Evolutionary conservation across 306 rosid genomes (phyloP).

Genomic region (Sicyos edulis): DNA sequence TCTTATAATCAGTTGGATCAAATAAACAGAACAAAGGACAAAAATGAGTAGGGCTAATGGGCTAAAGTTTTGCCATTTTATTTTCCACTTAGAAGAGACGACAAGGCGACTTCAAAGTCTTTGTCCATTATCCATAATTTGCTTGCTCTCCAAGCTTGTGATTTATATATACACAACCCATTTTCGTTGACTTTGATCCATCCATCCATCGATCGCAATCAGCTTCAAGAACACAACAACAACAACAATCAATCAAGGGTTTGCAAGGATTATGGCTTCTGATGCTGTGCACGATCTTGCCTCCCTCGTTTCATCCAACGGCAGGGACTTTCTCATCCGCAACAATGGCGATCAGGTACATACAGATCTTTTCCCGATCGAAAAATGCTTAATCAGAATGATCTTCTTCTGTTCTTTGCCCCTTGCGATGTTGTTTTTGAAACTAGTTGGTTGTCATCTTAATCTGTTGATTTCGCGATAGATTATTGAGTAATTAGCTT

Average conservation of each 20-base stretch:
- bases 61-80: not conserved
- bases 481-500: not conserved
- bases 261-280: not conserved
- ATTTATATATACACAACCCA: not conserved
- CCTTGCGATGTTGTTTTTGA: not conserved
- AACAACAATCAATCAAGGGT: not conserved
- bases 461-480: not conserved
- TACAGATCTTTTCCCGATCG: not conserved
- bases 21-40: no score
- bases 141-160: not conserved
- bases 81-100: not conserved
- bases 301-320: constrained; percentile 45
- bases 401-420: not conserved
- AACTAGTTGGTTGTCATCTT: not conserved
- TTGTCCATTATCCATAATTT: not conserved
- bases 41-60: no score
- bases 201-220: not conserved
- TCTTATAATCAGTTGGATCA: no score
- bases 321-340: constrained; percentile 47
- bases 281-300: constrained; percentile 28
- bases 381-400: not conserved
- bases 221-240: not conserved
- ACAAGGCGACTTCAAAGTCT: not conserved
- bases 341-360: constrained; percentile 62
- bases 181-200: not conserved